Evolutionary conservation across 176 grass and related monocot genomes (phyloP).

Genomic region (Triticum timopheevii): DNA sequence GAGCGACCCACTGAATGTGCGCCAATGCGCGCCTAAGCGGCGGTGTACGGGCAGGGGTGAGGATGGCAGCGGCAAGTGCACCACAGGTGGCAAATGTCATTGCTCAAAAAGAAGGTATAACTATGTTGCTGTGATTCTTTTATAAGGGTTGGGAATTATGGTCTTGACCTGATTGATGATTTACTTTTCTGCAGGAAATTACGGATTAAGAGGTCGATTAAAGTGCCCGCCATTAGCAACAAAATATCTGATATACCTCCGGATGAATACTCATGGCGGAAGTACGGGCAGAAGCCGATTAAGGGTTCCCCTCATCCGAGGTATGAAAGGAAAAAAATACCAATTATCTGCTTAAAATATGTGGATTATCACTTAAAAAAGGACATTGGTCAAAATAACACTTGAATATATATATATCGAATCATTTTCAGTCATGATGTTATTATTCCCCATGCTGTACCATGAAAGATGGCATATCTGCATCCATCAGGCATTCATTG

Average conservation of each 20-base stretch:
- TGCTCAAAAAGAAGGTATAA: constrained; percentile 89
- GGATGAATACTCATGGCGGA: constrained; percentile 96
- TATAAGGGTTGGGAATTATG: neutral
- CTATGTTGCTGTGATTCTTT: neutral
- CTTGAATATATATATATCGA: constrained; percentile 2
- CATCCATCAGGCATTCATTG: constrained; percentile 32
- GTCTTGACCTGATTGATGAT: constrained; percentile 1
- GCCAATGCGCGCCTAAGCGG: constrained; percentile 39
- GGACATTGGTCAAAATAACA: constrained; percentile 10
- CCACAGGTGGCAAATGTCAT: constrained; percentile 63
- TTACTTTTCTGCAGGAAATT: constrained; percentile 54
- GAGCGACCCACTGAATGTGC: constrained; percentile 48
- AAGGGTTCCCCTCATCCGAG: constrained; percentile 99
- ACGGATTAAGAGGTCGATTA: constrained; percentile 86
- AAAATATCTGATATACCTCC: constrained; percentile 93
- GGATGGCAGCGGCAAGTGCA: constrained; percentile 72
- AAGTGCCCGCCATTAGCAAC: constrained; percentile 93
- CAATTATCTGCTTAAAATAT: neutral
- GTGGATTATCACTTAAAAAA: neutral
- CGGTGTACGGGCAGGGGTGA: constrained; percentile 53
- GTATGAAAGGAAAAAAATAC: constrained; percentile 39
- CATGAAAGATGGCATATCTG: constrained; percentile 44
- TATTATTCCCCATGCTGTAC: constrained; percentile 31
- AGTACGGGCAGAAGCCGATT: constrained; percentile 97
- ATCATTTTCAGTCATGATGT: constrained; percentile 20